These are phyloP conservation scores for Nicotiana tomentosiformis DNA, from an alignment of 257 asterid species.

Conservation along the genomic window DNA sequence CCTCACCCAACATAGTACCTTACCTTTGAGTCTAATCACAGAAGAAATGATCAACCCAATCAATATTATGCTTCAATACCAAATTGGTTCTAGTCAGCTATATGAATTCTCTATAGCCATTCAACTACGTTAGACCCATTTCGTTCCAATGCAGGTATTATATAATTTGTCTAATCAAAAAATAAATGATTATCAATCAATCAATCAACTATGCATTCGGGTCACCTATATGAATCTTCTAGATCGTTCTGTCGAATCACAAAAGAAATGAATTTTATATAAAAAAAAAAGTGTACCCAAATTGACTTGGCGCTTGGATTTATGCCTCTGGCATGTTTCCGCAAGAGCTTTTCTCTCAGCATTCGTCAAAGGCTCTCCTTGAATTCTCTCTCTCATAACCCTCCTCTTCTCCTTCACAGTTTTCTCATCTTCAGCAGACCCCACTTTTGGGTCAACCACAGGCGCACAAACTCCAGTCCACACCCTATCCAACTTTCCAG, in stretches of 20 bases:
- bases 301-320: conserved; percentile 72
- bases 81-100: neutral
- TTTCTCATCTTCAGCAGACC: conserved; percentile 39
- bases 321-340: conserved; percentile 62
- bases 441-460: conserved; percentile 66
- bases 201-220: no score
- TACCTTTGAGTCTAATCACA: neutral
- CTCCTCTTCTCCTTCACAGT: conserved; percentile 74
- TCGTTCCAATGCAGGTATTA: no score
- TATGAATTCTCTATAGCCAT: neutral
- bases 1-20: conserved; percentile 1
- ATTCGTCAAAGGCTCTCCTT: conserved; percentile 64
- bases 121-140: no score
- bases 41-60: neutral
- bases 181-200: no score
- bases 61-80: neutral
- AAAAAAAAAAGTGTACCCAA: conserved; percentile 39
- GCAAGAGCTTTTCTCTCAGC: conserved; percentile 74
- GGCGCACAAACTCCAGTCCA: conserved; percentile 99
- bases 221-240: neutral
- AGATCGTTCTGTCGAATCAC: neutral
- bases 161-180: no score
- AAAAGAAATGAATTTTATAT: neutral
- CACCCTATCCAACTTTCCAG: conserved; percentile 59
- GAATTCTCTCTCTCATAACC: conserved; percentile 43